Percentiles rank a stretch among this genome's conserved stretches.
Conservation (phyloP, 2,329 filamentous ascomycete species). For the Cytospora mali region DNA sequence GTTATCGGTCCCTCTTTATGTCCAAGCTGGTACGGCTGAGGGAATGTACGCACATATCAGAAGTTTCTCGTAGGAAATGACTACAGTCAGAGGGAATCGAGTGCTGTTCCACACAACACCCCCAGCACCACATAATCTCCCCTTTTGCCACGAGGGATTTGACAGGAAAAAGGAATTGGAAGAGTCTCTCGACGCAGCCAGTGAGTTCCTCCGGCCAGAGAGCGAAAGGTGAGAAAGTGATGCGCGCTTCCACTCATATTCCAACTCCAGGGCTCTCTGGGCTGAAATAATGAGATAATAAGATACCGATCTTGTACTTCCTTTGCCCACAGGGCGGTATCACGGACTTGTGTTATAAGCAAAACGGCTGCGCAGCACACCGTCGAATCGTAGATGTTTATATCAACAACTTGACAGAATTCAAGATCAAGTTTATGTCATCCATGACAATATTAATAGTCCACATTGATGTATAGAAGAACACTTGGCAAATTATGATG, state of each 20-base stretch:
- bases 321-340: not conserved
- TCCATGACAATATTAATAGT: no score
- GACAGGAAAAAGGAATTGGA: not conserved
- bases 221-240: not conserved
- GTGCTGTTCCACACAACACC: slow-evolving; percentile 13
- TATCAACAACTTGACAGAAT: no score
- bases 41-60: slow-evolving; percentile 28
- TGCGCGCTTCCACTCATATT: not conserved
- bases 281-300: not conserved
- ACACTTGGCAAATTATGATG: no score
- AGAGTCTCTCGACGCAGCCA: slow-evolving; percentile 1
- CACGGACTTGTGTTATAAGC: no score
- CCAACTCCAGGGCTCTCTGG: not conserved
- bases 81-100: slow-evolving; percentile 5
- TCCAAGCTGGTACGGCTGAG: slow-evolving; percentile 30
- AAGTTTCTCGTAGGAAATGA: slow-evolving; percentile 31
- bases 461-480: no score
- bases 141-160: slow-evolving; percentile 7
- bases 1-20: slow-evolving; percentile 29
- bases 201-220: not conserved
- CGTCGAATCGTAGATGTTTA: no score
- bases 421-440: no score
- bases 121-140: slow-evolving; percentile 3
- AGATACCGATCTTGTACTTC: not conserved
- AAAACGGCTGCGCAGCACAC: no score